phyloP scores from a whole-genome alignment of 129 eudicot genomes.

The Tanacetum coccineum region DNA sequence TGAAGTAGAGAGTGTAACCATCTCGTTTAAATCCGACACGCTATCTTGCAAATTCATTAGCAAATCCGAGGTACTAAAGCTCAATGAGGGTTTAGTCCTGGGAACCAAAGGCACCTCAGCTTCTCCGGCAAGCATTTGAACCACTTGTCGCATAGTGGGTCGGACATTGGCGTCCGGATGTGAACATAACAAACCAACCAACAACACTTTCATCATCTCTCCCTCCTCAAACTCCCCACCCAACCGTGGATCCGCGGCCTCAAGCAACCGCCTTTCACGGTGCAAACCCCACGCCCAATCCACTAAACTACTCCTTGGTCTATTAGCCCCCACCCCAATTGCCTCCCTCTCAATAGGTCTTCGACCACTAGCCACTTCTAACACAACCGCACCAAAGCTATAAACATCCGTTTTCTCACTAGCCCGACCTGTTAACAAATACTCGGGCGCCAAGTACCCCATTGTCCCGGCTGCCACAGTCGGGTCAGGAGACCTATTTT shows the following conservation, averaged over 20 bases:
- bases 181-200: constrained; percentile 77
- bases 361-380: constrained; percentile 90
- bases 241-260: constrained; percentile 54
- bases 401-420: constrained; percentile 83
- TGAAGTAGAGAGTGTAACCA: constrained; percentile 51
- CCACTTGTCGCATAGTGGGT: constrained; percentile 79
- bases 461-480: constrained; percentile 91
- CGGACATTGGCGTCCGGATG: constrained; percentile 75
- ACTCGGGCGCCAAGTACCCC: constrained; percentile 95
- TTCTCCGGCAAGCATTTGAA: constrained; percentile 80
- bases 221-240: constrained; percentile 57
- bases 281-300: constrained; percentile 97
- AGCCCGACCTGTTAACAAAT: constrained; percentile 76
- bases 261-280: constrained; percentile 49
- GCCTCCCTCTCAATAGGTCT: constrained; percentile 71
- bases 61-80: constrained; percentile 68
- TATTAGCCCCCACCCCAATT: constrained; percentile 27
- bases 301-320: constrained; percentile 52
- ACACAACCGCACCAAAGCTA: constrained; percentile 86
- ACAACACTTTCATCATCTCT: constrained; percentile 65
- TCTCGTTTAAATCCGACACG: constrained; percentile 71
- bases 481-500: constrained; percentile 82
- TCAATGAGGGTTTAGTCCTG: constrained; percentile 58
- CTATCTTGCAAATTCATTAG: constrained; percentile 71
- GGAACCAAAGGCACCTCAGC: constrained; percentile 76